Conservation (phyloP, 1,284 basidiomycete species). For the Irpex lacteus region DNA sequence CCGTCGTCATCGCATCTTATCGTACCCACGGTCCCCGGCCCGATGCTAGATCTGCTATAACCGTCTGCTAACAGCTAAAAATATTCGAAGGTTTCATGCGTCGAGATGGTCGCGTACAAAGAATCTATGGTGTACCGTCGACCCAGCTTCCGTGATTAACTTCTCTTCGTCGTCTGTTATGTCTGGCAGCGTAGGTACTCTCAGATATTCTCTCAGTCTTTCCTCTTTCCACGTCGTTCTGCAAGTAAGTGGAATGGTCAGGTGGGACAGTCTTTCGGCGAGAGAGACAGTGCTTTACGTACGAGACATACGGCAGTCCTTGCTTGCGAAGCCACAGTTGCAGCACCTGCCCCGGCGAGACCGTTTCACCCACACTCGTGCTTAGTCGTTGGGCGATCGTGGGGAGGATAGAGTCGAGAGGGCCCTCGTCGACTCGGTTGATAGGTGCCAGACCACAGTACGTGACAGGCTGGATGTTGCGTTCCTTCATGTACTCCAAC, state of each 20-base stretch:
- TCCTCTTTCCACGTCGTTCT: conserved; percentile 70
- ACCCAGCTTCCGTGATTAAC: conserved; percentile 63
- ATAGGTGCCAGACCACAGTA: conserved; percentile 67
- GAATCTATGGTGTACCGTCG: conserved; percentile 53
- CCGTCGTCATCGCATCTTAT: not conserved
- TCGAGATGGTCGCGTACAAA: conserved; percentile 31
- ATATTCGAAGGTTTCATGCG: not conserved
- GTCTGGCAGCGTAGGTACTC: conserved; percentile 50
- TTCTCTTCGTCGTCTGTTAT: conserved; percentile 59
- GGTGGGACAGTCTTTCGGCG: too few relatives aligned
- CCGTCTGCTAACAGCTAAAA: too few relatives aligned
- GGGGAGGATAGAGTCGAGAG: conserved; percentile 42
- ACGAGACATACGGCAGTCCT: conserved; percentile 54
- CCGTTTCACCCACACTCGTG: conserved; percentile 25
- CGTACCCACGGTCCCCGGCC: not conserved
- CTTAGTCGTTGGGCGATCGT: conserved; percentile 28
- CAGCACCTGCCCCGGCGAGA: conserved; percentile 33
- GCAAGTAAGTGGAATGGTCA: not conserved
- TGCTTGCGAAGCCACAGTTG: conserved; percentile 34
- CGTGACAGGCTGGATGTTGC: conserved; percentile 65
- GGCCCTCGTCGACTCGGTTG: conserved; percentile 50
- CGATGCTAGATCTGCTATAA: not conserved
- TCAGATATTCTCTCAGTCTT: conserved; percentile 67
- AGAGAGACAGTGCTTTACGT: conserved; percentile 24
- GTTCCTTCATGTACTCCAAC: conserved; percentile 50